Percentiles rank a stretch among this genome's conserved stretches.
Conservation (phyloP, 768 basidiomycete species). For the Aureoboletus auriporus region DNA sequence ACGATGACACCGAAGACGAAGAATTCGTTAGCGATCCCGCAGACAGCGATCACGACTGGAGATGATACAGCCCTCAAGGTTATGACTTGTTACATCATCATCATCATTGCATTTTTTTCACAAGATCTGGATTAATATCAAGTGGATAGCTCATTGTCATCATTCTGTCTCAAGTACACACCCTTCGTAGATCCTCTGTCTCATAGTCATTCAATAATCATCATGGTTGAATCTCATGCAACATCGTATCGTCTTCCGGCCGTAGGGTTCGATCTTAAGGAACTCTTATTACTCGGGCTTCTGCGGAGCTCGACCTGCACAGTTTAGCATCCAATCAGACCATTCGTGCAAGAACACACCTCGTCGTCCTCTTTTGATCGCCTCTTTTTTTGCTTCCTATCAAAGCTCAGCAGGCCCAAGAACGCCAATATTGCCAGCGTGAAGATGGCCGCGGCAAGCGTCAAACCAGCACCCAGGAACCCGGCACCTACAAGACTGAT, state of each 20-base stretch:
- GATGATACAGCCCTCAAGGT: conserved; percentile 17
- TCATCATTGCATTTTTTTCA: conserved; percentile 16
- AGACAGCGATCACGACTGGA: conserved; percentile 32
- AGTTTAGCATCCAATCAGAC: conserved; percentile 1
- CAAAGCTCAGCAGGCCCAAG: conserved; percentile 34
- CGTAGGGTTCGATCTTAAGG: not conserved
- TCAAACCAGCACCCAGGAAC: conserved; percentile 60
- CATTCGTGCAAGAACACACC: conserved; percentile 11
- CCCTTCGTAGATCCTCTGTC: conserved; percentile 8
- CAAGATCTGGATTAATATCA: conserved; percentile 11
- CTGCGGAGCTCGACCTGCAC: conserved; percentile 22
- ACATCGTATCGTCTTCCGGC: not conserved
- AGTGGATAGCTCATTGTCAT: not conserved
- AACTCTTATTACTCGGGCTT: conserved; percentile 9
- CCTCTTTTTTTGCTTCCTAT: conserved; percentile 12
- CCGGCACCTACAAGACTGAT: conserved; percentile 62
- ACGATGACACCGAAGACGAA: conserved; percentile 50
- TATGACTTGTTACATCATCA: conserved; percentile 6
- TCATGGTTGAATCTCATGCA: not conserved
- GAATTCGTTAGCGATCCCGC: conserved; percentile 32
- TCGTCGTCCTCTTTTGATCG: conserved; percentile 5
- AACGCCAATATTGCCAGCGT: conserved; percentile 38
- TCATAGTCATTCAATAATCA: conserved; percentile 1
- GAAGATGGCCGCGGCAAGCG: conserved; percentile 38
- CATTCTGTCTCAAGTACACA: conserved; percentile 13